Evolutionary conservation across 1,284 basidiomycete species (phyloP).

Genomic region (Leccinum fuscescens): DNA sequence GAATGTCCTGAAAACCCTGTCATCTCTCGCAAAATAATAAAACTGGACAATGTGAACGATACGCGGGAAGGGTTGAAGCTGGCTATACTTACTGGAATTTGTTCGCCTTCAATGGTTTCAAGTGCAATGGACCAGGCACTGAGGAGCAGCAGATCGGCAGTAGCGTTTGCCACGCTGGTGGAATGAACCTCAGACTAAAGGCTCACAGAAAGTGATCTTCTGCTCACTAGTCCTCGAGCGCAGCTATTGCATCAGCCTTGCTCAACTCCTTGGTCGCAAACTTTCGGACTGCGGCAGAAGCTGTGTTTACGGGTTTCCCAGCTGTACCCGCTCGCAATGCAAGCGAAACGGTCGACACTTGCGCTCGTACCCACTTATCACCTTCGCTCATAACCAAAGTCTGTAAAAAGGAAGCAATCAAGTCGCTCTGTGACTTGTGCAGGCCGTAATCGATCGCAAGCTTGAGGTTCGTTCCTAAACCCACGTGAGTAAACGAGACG

Average conservation of each 20-base stretch:
- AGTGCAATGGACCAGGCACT: conserved; percentile 66
- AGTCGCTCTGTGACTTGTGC: conserved; percentile 70
- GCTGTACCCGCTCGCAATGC: conserved; percentile 61
- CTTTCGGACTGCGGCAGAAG: conserved; percentile 63
- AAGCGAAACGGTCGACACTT: conserved; percentile 56
- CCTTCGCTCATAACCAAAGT: conserved; percentile 86
- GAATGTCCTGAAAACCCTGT: conserved; percentile 73
- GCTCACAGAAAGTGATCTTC: neutral
- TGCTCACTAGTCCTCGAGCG: conserved; percentile 79
- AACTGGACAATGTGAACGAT: conserved; percentile 41
- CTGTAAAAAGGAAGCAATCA: conserved; percentile 80
- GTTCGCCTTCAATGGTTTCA: conserved; percentile 50
- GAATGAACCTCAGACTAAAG: neutral
- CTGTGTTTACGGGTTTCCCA: conserved; percentile 67
- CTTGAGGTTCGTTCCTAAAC: conserved; percentile 72
- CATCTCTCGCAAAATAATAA: conserved; percentile 79
- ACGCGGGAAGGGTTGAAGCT: neutral
- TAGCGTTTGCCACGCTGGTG: conserved; percentile 73
- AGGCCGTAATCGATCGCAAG: conserved; percentile 81
- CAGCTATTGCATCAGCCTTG: conserved; percentile 71
- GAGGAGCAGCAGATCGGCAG: conserved; percentile 70
- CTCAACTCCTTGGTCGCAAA: conserved; percentile 78
- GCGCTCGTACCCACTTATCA: conserved; percentile 70
- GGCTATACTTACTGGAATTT: conserved; percentile 56
- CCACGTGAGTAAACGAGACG: conserved; percentile 12